These are phyloP conservation scores for Camelina sativa DNA, from an alignment of 345 rosid genomes.

Conservation along the genomic window DNA sequence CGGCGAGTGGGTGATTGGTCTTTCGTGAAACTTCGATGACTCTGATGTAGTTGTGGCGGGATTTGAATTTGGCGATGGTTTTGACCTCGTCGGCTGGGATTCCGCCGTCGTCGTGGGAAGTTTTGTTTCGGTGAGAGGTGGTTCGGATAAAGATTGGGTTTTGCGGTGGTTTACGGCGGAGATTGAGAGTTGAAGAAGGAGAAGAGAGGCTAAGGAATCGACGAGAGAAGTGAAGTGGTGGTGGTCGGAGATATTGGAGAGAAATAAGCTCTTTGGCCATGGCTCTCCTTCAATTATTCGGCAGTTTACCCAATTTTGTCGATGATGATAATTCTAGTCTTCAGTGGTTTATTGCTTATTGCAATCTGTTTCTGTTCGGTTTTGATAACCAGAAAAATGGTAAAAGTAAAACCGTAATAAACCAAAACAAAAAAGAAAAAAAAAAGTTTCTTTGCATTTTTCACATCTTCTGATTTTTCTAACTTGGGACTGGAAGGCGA, in stretches of 20 bases:
- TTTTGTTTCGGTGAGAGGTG: conserved; percentile 21
- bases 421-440: background rate
- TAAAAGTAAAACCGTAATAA: background rate
- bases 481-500: conserved; percentile 2
- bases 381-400: background rate
- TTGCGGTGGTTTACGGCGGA: conserved; percentile 38
- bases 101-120: conserved; percentile 53
- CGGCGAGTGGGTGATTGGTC: conserved; percentile 71
- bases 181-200: conserved; percentile 22
- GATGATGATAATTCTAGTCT: no score
- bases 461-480: conserved; percentile 26
- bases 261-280: no score
- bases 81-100: conserved; percentile 72
- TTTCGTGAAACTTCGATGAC: conserved; percentile 74
- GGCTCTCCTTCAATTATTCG: no score
- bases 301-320: no score
- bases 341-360: no score
- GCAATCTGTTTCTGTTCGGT: background rate
- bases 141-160: conserved; percentile 36
- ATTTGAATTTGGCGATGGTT: conserved; percentile 71
- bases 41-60: conserved; percentile 79
- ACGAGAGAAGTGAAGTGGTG: conserved; percentile 26
- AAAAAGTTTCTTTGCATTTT: conserved; percentile 20
- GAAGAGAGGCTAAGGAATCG: background rate
- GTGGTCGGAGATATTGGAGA: conserved; percentile 35